Evolutionary conservation across 306 rosid species (phyloP), one percentile per base, ranked within the genome.

Genomic region (Cicer pinnatifidum): DNA sequence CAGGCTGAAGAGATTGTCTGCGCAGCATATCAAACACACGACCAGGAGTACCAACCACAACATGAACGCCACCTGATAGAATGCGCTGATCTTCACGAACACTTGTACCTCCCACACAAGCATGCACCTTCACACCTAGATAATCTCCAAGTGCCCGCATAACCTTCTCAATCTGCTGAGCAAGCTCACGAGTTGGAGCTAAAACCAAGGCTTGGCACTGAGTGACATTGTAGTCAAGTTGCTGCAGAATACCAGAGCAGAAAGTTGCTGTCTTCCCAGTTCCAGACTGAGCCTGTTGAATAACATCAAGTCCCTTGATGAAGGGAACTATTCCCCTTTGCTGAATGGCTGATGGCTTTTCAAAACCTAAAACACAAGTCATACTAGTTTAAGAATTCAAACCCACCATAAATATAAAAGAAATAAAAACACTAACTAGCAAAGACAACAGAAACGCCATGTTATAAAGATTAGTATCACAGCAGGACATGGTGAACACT

Each of bases 251-350:
- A 48, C 93, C 93, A 9, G 93, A 90, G 80, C 91, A 90, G 79
- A 90, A 90, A 41, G 93, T 90, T 12, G 96, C 91, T 2, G 96
- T 88, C 85, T 90, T 90, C 13, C 96, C 93, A 61, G 92, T 90
- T 75, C 96, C 93, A 80, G 96, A 90, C 38, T 90, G 91, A 46
- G 96, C 96, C 78, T 90, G 93, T 57, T 90, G 96, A 80, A 90
- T 88, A 16, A 90, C 96, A 85, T 90, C 93, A 70, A 88, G 96
- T 63, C 93, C 91, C 88, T 83, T 85, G 63, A 81, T 70, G 84
- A 88, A 90, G 33, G 93, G 91, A 58, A 90, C 96, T 11, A 90
- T 90, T 40, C 96, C 96, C 82, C 93, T 86, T 64, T 90, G 96
- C 80, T 90, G 93, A 88, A 90, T 90, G 54, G 93, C 90, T 0